Conservation (phyloP, 2,329 filamentous ascomycete species). For the Tolypocladium cylindrosporum region DNA sequence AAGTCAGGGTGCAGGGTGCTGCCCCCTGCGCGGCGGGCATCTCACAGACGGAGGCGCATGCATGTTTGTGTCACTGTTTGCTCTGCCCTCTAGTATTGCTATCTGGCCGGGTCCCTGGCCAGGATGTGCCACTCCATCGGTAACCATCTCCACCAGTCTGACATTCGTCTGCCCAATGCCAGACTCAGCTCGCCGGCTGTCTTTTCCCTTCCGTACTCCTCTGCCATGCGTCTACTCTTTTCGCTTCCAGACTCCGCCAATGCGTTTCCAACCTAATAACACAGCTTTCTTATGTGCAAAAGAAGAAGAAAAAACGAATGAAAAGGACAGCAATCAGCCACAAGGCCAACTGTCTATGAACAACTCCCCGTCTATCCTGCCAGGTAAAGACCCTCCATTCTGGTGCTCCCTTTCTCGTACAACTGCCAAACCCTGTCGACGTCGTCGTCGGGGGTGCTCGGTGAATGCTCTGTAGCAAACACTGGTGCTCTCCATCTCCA, state of each 20-base stretch:
- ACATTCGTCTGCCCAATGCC: too few species aligned
- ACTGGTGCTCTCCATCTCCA: background rate
- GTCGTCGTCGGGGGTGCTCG: background rate
- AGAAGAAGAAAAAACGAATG: background rate
- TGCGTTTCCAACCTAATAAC: background rate
- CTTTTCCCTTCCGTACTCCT: too few species aligned
- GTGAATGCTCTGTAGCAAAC: background rate
- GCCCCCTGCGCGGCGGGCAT: background rate
- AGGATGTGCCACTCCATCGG: too few species aligned
- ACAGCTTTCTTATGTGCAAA: background rate
- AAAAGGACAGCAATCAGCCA: background rate
- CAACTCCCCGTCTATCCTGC: background rate
- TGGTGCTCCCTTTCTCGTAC: background rate
- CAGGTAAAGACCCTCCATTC: too few species aligned
- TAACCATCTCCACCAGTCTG: too few species aligned
- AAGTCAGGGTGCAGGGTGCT: too few species aligned
- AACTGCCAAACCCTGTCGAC: background rate
- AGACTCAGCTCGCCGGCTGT: too few species aligned
- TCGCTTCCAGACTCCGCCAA: background rate
- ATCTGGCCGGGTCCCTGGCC: too few species aligned
- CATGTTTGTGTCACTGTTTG: background rate
- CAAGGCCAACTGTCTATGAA: background rate
- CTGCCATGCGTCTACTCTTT: background rate
- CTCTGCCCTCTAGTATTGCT: too few species aligned
- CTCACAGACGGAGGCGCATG: background rate